These are phyloP conservation scores for Gastrolobium villosum DNA, from an alignment of 306 rosid genomes.

Conservation along the genomic window DNA sequence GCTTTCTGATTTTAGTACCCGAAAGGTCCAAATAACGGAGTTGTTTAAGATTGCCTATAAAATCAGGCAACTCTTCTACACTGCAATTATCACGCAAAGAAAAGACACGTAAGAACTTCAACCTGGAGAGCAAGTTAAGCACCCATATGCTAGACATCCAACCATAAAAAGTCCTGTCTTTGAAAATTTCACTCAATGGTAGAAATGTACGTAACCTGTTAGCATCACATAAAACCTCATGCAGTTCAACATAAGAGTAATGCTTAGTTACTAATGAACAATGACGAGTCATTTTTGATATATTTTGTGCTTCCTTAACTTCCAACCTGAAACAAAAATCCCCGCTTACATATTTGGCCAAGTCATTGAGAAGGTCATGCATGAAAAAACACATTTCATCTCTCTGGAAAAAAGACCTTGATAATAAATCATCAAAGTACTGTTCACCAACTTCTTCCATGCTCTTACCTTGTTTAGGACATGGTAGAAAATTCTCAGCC, in stretches of 20 bases:
- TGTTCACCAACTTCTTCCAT: not conserved
- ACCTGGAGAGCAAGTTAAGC: not conserved
- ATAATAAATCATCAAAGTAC: slow-evolving; percentile 29
- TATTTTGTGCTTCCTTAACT: not conserved
- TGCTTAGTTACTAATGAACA: not conserved
- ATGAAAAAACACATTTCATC: not conserved
- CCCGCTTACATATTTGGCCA: not conserved
- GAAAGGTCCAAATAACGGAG: slow-evolving; percentile 13
- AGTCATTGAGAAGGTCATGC: slow-evolving; percentile 42
- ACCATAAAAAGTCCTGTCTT: too few relatives aligned
- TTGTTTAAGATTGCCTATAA: slow-evolving; percentile 3
- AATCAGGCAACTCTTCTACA: not conserved
- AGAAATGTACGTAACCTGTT: slow-evolving; percentile 8
- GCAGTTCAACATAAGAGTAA: not conserved
- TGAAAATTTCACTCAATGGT: not conserved
- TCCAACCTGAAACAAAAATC: not conserved
- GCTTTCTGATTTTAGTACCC: not conserved
- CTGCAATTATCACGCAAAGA: not conserved
- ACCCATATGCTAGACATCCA: not conserved
- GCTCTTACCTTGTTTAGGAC: not conserved
- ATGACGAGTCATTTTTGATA: slow-evolving; percentile 15
- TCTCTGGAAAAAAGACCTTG: slow-evolving; percentile 38
- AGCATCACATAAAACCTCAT: not conserved
- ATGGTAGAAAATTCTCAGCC: slow-evolving; percentile 27
- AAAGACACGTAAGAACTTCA: not conserved